Evolutionary conservation across 805 yeast species (phyloP).

Genomic region (Sugiyamaella mastotermitis): DNA sequence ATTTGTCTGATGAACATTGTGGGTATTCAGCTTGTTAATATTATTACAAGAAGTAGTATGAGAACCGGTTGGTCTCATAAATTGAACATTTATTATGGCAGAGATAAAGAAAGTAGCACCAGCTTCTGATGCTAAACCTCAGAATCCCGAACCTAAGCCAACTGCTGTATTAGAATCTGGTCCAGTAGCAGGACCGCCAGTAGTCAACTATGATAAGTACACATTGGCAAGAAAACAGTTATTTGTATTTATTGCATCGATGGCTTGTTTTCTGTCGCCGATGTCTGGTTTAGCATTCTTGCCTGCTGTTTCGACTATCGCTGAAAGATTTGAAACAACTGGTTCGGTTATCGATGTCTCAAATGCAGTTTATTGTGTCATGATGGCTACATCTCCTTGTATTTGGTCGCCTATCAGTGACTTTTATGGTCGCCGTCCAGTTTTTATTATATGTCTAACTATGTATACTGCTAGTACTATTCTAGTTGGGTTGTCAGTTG

Average conservation of each 20-base stretch:
- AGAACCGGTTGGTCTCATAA: too few species aligned
- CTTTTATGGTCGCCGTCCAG: conserved; percentile 44
- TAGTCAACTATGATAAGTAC: background rate
- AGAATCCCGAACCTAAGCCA: too few species aligned
- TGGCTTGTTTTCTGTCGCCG: conserved; percentile 10
- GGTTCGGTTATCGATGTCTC: conserved; percentile 43
- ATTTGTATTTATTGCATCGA: conserved; percentile 7
- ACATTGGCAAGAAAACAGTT: conserved; percentile 3
- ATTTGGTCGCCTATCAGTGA: conserved; percentile 45
- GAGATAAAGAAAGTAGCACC: too few species aligned
- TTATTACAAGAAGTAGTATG: too few species aligned
- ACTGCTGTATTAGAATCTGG: too few species aligned
- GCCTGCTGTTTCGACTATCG: conserved; percentile 49
- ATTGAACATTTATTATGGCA: too few species aligned
- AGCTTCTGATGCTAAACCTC: too few species aligned
- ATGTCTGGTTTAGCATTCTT: conserved; percentile 28
- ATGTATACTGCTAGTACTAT: conserved; percentile 27
- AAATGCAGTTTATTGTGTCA: conserved; percentile 44
- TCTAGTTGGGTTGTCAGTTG: conserved; percentile 42
- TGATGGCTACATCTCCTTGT: conserved; percentile 51
- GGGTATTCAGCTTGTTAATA: too few species aligned
- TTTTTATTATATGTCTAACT: conserved; percentile 38
- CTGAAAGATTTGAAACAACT: conserved; percentile 40
- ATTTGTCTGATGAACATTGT: too few species aligned
- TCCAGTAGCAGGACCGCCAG: too few species aligned